Base-by-base conservation (phyloP, 2,329 filamentous ascomycete genomes). In the Teratosphaeria gauchensis region DNA sequence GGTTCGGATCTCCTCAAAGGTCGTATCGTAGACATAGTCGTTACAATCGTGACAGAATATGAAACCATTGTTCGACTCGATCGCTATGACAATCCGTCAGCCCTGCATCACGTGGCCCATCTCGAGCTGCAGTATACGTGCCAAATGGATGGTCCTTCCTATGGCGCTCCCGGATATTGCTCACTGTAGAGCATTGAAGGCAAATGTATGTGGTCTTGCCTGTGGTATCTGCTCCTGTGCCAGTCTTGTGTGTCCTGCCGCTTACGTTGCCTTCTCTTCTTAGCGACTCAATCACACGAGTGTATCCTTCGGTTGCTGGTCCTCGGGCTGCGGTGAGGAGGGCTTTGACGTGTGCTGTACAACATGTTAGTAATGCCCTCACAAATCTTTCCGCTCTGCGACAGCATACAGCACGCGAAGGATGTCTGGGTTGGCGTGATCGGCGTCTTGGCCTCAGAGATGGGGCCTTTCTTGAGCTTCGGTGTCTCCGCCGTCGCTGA, bases 11-110 rank as follows among this genome's bases (percentile, higher is more conserved):
- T 88, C 86, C 69, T 94, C 89, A 4, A 94, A 77, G 5, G 87
- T 88, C 5, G 88, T 87, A 65, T 94, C 89, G 80, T 89, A 92
- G 33, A 94, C 86, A 63, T 90, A 85, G 71, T 94, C 89, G 69
- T 88, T 83, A 70, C 89, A 94, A 70, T 90, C 85, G 64, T 90
- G 87, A 72, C 89, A 94, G 73, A 87, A 92, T 6, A 94, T 76
- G 55, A 84, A 81, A 46, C 89, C 89, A 64, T 82, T 86, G 59
- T 85, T 80, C 28, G 89, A 92, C 68, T 94, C 89, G 46, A 92
- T 87, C 69, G 88, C 88, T 91, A 65, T 16, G 31, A 30, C 9
- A 12, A 3, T 59, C 48, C 56, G 55, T 66, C 21, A 54, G 62
- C 53, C 56, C 21, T 6, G 8, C 24, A 35, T 55, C 38, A 55